These are phyloP conservation scores for Cercospora citrullina DNA, from an alignment of 2,329 filamentous ascomycete genomes.

Conservation along the genomic window DNA sequence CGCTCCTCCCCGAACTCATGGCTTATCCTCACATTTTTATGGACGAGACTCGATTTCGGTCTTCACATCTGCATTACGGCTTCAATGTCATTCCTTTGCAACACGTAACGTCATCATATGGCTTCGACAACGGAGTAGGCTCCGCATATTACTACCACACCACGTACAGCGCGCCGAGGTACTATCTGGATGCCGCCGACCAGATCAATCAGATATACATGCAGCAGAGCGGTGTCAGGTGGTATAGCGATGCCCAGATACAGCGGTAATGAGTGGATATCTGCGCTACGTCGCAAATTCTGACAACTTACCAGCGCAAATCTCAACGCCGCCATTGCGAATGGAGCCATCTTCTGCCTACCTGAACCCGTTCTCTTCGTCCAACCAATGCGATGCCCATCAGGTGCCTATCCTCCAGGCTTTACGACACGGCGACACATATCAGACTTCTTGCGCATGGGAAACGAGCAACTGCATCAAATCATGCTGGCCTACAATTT, in stretches of 20 bases:
- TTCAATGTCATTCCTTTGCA: neutral
- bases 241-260: neutral
- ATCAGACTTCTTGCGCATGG: constrained; percentile 32
- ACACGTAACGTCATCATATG: constrained; percentile 4
- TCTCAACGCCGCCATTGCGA: constrained; percentile 31
- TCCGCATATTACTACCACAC: neutral
- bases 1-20: neutral
- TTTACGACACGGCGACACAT: constrained; percentile 33
- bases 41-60: constrained; percentile 1
- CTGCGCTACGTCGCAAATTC: neutral
- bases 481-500: constrained; percentile 37
- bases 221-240: constrained; percentile 1
- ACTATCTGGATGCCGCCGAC: neutral
- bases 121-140: constrained; percentile 9
- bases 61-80: constrained; percentile 5
- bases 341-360: constrained; percentile 31
- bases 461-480: constrained; percentile 34
- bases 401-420: constrained; percentile 37
- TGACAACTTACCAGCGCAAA: constrained; percentile 23
- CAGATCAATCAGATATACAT: constrained; percentile 6
- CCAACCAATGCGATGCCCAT: constrained; percentile 35
- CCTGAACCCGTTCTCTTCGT: constrained; percentile 35
- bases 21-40: neutral
- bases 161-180: neutral
- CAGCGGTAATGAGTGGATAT: neutral